Conservation (phyloP, 805 yeast species). For the Jamesozyma spencerorum region DNA sequence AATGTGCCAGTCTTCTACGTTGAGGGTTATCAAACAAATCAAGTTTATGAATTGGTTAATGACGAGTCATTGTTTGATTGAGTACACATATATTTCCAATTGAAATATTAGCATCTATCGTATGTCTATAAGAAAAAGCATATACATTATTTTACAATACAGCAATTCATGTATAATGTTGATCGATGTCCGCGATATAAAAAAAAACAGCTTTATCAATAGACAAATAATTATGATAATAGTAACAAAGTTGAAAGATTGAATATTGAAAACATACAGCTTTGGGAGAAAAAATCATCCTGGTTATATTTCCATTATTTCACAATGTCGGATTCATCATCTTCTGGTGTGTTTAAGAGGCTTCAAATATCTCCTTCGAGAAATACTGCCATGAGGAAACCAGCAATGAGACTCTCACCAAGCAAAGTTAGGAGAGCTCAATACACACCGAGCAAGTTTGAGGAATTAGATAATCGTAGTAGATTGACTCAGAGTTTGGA, state of each 20-base stretch:
- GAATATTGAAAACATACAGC: not conserved
- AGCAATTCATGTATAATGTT: too few species aligned
- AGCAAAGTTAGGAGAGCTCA: conserved; percentile 1
- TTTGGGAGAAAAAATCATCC: not conserved
- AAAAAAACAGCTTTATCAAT: too few species aligned
- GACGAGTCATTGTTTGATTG: conserved; percentile 24
- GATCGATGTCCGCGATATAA: too few species aligned
- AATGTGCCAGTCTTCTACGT: conserved; percentile 23
- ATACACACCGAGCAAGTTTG: conserved; percentile 3
- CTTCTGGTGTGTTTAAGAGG: conserved; percentile 17
- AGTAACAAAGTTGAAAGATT: too few species aligned
- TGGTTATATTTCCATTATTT: not conserved
- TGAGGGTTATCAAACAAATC: conserved; percentile 21
- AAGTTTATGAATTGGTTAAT: conserved; percentile 23
- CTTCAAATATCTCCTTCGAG: conserved; percentile 22
- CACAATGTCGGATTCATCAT: conserved; percentile 3
- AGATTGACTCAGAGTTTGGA: conserved; percentile 4
- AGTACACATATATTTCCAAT: not conserved
- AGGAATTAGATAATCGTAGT: not conserved
- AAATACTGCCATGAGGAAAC: conserved; percentile 14
- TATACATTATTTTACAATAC: too few species aligned
- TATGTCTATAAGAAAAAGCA: too few species aligned
- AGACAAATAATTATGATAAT: too few species aligned
- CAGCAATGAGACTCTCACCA: conserved; percentile 15
- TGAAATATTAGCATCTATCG: too few species aligned